phyloP scores from a whole-genome alignment of 768 basidiomycete genomes.

The Suillus occidentalis region DNA sequence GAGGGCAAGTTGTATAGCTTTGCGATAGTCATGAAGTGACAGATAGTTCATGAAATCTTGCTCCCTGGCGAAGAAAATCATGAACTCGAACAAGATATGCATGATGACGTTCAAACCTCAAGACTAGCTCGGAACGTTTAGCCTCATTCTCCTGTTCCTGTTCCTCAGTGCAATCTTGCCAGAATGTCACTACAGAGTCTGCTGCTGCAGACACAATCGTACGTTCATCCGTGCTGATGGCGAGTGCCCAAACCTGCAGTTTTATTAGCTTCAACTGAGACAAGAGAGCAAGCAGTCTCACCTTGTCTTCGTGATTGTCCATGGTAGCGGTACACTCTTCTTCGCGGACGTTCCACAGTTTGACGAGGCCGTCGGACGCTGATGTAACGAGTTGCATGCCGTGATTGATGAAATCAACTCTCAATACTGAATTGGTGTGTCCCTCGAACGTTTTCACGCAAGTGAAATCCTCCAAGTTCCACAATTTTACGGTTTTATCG shows the following conservation, averaged over 20 bases:
- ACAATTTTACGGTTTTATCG: slow-evolving; percentile 91
- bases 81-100: slow-evolving; percentile 1
- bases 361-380: slow-evolving; percentile 93
- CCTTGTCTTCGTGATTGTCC: slow-evolving; percentile 98
- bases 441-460: slow-evolving; percentile 98
- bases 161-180: slow-evolving; percentile 92
- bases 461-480: slow-evolving; percentile 91
- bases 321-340: slow-evolving; percentile 87
- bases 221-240: slow-evolving; percentile 76
- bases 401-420: slow-evolving; percentile 85
- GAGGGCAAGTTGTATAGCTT: slow-evolving; percentile 89
- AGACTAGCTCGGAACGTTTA: slow-evolving; percentile 69
- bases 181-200: slow-evolving; percentile 94
- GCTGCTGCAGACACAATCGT: slow-evolving; percentile 93
- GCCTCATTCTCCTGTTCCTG: slow-evolving; percentile 73
- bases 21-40: slow-evolving; percentile 82
- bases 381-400: slow-evolving; percentile 88
- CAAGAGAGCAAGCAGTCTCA: slow-evolving; percentile 32
- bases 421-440: slow-evolving; percentile 93
- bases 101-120: slow-evolving; percentile 59
- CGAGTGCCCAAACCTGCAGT: slow-evolving; percentile 93
- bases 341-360: slow-evolving; percentile 89
- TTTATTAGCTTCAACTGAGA: slow-evolving; percentile 1
- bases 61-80: slow-evolving; percentile 57
- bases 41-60: slow-evolving; percentile 95